Conservation (phyloP, 768 basidiomycete species). For the Mycena alexandri region DNA sequence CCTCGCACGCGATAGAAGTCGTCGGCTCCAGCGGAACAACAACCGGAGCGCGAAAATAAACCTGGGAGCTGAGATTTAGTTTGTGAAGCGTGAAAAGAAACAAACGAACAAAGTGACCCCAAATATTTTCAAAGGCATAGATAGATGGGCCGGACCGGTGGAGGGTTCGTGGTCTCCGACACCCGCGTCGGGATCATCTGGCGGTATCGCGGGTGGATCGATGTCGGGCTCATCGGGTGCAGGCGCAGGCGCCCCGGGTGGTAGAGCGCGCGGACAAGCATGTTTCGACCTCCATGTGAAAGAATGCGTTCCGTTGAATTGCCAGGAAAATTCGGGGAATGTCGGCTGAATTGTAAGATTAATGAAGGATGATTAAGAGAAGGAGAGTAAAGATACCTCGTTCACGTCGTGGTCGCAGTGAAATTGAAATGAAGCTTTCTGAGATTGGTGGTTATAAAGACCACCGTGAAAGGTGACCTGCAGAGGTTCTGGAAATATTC, state of each 20-base stretch:
- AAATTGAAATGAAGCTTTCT: slow-evolving; percentile 49
- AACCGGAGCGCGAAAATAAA: slow-evolving; percentile 5
- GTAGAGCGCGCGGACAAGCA: slow-evolving; percentile 28
- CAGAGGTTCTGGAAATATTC: slow-evolving; percentile 38
- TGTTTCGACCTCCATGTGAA: slow-evolving; percentile 31
- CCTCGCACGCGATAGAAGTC: not conserved
- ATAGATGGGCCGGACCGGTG: not conserved
- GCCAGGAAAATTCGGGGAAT: slow-evolving; percentile 20
- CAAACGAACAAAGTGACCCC: slow-evolving; percentile 7
- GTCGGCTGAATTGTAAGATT: slow-evolving; percentile 4
- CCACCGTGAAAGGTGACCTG: slow-evolving; percentile 50
- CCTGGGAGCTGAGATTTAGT: slow-evolving; percentile 4
- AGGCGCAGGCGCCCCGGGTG: slow-evolving; percentile 24
- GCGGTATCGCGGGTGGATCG: slow-evolving; percentile 27
- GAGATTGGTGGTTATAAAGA: slow-evolving; percentile 42
- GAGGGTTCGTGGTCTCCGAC: slow-evolving; percentile 1
- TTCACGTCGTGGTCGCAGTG: slow-evolving; percentile 43
- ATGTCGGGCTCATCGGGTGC: slow-evolving; percentile 20
- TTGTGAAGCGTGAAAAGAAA: not conserved
- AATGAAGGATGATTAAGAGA: too few species aligned
- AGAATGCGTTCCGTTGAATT: slow-evolving; percentile 28
- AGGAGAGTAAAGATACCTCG: slow-evolving; percentile 34
- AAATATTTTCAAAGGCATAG: slow-evolving; percentile 1
- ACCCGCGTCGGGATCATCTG: slow-evolving; percentile 28
- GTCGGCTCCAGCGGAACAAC: slow-evolving; percentile 20